Base-by-base conservation (phyloP, 495 filamentous ascomycete genomes). In the Xylaria venustula region DNA sequence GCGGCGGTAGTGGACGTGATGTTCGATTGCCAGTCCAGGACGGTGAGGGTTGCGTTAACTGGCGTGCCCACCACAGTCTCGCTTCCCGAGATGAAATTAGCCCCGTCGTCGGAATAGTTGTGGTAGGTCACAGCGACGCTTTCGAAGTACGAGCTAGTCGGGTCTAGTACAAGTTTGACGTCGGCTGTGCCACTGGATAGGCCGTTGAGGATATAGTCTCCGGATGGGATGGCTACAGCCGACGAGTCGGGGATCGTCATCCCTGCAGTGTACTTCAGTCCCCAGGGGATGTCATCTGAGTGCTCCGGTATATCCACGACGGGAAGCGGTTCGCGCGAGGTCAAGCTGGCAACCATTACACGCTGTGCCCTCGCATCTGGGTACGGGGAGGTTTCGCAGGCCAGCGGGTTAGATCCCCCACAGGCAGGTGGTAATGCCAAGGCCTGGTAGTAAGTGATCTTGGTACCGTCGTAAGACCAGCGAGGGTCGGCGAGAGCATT, bases 401-500 rank as follows among this genome's bases (percentile, higher is more conserved):
- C 19, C 8, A 46, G 44, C 19, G 44, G 44, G 22, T 46, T 46
- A 19, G 25, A 7, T 1, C 20, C 44, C 2, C 44, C 44, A 11
- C 44, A 46, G 20, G 44, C 44, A 14, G 44, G 44, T 12, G 44
- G 25, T 7, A 22, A 19, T 11, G 44, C 25, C 20, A 46, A 2
- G 12, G 22, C 34, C 40, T 72, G 65, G 28, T 32, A 67, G 47
- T 72, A 70, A 11, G 59, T 63, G 7, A 72, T 42, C 11, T 59
- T 47, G 0, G 60, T 72, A 9, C 48, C 46, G 51, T 68, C 70
- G 7, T 48, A 58, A 7, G 70, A 70, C 41, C 63, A 73, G 17
- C 48, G 49, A 7, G 71, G 71, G 52, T 71, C 68, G 36, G 66
- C 68, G 8, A 25, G 41, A 5, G 46, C 69, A 50, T 73, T 71